Percentiles rank a stretch among this genome's conserved stretches.
phyloP scores from a whole-genome alignment of 1,284 basidiomycete species.

The Sporisorium sorghi region DNA sequence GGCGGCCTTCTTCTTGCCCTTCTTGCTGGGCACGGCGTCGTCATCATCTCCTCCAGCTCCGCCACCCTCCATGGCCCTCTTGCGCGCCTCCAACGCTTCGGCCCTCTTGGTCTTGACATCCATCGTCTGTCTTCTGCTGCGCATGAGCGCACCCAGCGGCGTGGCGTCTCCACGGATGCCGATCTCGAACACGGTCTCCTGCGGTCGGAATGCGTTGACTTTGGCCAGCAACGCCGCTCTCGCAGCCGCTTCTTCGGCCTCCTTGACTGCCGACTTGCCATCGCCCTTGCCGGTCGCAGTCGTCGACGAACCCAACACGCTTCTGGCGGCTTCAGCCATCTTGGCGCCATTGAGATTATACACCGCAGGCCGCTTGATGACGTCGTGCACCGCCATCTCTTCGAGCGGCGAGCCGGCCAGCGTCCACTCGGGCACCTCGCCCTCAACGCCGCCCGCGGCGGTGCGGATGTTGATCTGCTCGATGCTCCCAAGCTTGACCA shows the following conservation, averaged over 20 bases:
- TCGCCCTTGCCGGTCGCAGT: slow-evolving; percentile 7
- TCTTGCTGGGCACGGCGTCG: slow-evolving; percentile 10
- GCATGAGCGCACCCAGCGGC: slow-evolving; percentile 77
- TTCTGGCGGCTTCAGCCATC: slow-evolving; percentile 16
- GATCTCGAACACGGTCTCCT: slow-evolving; percentile 92
- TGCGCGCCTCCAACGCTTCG: slow-evolving; percentile 47
- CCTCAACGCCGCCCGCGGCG: slow-evolving; percentile 22
- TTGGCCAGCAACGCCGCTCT: slow-evolving; percentile 79
- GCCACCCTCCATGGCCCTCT: slow-evolving; percentile 61
- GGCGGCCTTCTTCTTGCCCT: slow-evolving; percentile 48
- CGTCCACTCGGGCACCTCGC: slow-evolving; percentile 73
- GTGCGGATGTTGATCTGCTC: slow-evolving; percentile 54
- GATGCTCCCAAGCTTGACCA: slow-evolving; percentile 74
- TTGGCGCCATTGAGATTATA: slow-evolving; percentile 53
- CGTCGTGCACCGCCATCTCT: slow-evolving; percentile 78
- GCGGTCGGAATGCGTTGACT: slow-evolving; percentile 84
- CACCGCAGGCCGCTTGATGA: slow-evolving; percentile 62
- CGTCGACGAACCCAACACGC: slow-evolving; percentile 8
- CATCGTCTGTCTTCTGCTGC: slow-evolving; percentile 83
- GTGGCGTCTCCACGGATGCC: slow-evolving; percentile 78
- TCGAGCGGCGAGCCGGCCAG: slow-evolving; percentile 75
- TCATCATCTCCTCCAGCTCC: slow-evolving; percentile 17
- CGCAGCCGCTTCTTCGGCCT: slow-evolving; percentile 72
- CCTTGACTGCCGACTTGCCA: slow-evolving; percentile 25
- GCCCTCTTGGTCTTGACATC: slow-evolving; percentile 73